These are phyloP conservation scores for Ogataea paraovalis DNA, from an alignment of 805 yeast genomes.

Conservation along the genomic window DNA sequence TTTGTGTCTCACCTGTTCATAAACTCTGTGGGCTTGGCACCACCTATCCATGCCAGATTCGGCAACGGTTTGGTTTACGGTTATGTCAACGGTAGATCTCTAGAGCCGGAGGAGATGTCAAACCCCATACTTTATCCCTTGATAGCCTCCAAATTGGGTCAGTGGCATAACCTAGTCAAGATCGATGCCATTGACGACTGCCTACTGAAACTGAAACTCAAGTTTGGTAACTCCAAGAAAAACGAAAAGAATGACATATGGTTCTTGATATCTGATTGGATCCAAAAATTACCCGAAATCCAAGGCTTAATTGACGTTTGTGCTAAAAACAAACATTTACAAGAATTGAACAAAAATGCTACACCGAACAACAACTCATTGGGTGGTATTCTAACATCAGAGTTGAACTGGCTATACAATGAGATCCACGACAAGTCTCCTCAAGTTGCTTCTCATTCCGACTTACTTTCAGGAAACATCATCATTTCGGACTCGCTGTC, in stretches of 20 bases:
- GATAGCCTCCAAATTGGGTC: constrained; percentile 63
- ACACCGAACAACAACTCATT: constrained; percentile 10
- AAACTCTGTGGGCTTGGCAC: constrained; percentile 58
- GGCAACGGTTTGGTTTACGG: constrained; percentile 73
- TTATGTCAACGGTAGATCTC: constrained; percentile 59
- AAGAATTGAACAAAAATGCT: constrained; percentile 7
- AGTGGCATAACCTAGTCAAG: constrained; percentile 58
- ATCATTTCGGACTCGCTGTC: constrained; percentile 46
- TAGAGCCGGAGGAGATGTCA: constrained; percentile 51
- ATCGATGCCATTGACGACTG: constrained; percentile 45
- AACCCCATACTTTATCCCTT: constrained; percentile 45
- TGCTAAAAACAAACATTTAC: constrained; percentile 30
- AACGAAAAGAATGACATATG: constrained; percentile 43
- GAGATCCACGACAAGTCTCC: constrained; percentile 45
- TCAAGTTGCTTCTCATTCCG: constrained; percentile 64
- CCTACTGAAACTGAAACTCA: constrained; percentile 35
- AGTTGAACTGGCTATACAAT: constrained; percentile 51
- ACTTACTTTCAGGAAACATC: constrained; percentile 69
- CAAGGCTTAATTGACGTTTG: constrained; percentile 37
- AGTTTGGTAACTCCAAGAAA: constrained; percentile 10
- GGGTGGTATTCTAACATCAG: constrained; percentile 40
- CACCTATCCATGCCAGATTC: constrained; percentile 63
- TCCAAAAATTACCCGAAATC: constrained; percentile 52
- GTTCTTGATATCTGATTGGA: constrained; percentile 62
- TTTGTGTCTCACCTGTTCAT: constrained; percentile 65